phyloP scores from a whole-genome alignment of 495 filamentous ascomycete genomes.

The Glarea lozoyensis region DNA sequence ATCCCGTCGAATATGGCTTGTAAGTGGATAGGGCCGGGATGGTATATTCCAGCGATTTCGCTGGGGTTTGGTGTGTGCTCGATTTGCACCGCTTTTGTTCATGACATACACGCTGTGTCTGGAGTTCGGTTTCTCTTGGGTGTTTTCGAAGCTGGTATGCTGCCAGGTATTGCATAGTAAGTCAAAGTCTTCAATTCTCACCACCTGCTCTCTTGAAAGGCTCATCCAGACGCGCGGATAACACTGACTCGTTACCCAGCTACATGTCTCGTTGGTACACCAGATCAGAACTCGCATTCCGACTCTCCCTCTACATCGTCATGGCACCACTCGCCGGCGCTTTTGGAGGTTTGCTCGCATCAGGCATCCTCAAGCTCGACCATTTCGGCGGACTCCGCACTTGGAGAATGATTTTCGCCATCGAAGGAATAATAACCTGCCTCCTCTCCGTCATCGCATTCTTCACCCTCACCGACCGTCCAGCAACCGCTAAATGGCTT shows the following conservation, averaged over 20 bases:
- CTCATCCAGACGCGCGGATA: constrained; percentile 58
- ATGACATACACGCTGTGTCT: constrained; percentile 27
- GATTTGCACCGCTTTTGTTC: constrained; percentile 32
- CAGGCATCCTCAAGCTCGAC: constrained; percentile 45
- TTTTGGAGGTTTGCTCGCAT: constrained; percentile 62
- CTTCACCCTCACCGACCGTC: constrained; percentile 50
- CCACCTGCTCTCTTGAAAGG: constrained; percentile 52
- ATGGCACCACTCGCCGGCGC: constrained; percentile 63
- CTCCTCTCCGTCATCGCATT: constrained; percentile 41
- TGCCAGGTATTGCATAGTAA: constrained; percentile 54
- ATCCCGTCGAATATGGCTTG: constrained; percentile 56
- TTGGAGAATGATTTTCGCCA: constrained; percentile 62
- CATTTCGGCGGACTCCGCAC: constrained; percentile 35
- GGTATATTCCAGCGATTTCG: constrained; percentile 53
- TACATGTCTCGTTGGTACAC: constrained; percentile 66
- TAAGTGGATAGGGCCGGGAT: constrained; percentile 52
- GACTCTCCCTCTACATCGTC: constrained; percentile 65
- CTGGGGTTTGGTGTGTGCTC: constrained; percentile 36
- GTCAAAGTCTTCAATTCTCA: too few relatives aligned
- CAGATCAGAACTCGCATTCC: constrained; percentile 58
- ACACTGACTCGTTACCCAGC: constrained; percentile 65
- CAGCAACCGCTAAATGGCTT: constrained; percentile 51
- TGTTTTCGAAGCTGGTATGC: constrained; percentile 58
- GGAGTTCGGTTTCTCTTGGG: constrained; percentile 49
- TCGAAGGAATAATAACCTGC: constrained; percentile 58